Conservation (phyloP, 495 filamentous ascomycete species). For the Xylaria grammica region DNA sequence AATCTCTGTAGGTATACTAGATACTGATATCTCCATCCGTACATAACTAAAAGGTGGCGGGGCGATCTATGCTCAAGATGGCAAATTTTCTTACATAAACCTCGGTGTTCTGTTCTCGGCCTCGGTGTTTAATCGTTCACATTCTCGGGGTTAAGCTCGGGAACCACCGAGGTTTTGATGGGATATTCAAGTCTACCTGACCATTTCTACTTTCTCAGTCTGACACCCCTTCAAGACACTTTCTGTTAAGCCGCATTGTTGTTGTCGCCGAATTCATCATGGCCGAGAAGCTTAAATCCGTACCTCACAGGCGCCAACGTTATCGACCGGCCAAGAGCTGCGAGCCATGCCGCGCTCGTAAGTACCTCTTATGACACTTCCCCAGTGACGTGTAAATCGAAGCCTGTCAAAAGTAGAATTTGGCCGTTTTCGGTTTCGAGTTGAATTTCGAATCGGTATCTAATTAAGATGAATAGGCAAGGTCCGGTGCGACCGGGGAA, state of each 20-base stretch:
- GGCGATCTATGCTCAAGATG: too few relatives aligned
- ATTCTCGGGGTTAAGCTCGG: conserved; percentile 13
- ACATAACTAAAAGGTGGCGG: not conserved
- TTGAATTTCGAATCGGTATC: not conserved
- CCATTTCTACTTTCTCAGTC: not conserved
- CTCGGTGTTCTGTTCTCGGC: conserved; percentile 7
- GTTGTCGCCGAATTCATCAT: conserved; percentile 5
- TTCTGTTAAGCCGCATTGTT: not conserved
- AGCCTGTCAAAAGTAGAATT: not conserved
- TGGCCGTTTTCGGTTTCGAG: not conserved
- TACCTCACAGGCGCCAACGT: conserved; percentile 11
- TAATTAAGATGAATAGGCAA: conserved; percentile 4
- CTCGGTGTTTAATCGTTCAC: conserved; percentile 4
- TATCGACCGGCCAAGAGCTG: conserved; percentile 19
- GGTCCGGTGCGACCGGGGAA: conserved; percentile 13
- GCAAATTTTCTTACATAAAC: not conserved
- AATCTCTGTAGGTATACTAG: too few relatives aligned
- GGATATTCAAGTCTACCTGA: conserved; percentile 1
- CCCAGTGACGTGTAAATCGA: not conserved
- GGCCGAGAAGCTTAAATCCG: conserved; percentile 16
- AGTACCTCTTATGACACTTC: not conserved
- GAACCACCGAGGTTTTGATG: not conserved
- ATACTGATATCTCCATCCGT: too few relatives aligned
- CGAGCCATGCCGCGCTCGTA: conserved; percentile 18
- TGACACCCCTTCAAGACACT: not conserved